Conservation (phyloP, 164 flowering plant genomes). For the Sextonia rubra region DNA sequence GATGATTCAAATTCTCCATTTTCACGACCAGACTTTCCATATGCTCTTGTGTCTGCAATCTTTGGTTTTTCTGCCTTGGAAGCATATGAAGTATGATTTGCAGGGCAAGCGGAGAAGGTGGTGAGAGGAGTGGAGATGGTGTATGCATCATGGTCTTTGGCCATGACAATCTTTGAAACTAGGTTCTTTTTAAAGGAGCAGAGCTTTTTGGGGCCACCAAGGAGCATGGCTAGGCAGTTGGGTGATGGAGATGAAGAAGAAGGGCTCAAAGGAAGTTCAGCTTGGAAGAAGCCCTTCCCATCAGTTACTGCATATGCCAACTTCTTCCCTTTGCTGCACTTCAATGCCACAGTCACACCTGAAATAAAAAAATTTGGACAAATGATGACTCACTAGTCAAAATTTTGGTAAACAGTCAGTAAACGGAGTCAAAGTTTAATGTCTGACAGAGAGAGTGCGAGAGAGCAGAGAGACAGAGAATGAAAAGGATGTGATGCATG, state of each 20-base stretch:
- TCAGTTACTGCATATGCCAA: constrained; percentile 33
- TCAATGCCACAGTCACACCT: constrained; percentile 50
- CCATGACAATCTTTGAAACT: constrained; percentile 30
- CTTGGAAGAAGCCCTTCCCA: constrained; percentile 39
- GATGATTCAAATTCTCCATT: constrained; percentile 31
- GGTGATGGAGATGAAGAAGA: constrained; percentile 9
- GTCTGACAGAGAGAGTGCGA: neutral
- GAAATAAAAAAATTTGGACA: neutral
- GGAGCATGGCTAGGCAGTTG: constrained; percentile 54
- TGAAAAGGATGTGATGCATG: too few species aligned
- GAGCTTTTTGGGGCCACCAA: constrained; percentile 53
- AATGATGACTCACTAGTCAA: neutral
- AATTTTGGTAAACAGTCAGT: neutral
- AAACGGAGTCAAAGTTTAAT: too few species aligned
- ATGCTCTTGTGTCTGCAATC: neutral
- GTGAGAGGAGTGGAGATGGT: constrained; percentile 43
- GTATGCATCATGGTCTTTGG: constrained; percentile 21
- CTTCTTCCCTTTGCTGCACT: constrained; percentile 49
- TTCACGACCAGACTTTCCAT: constrained; percentile 14
- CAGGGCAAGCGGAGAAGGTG: constrained; percentile 40
- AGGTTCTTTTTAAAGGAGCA: constrained; percentile 29
- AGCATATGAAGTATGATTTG: neutral
- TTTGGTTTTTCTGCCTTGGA: neutral
- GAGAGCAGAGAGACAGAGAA: neutral
- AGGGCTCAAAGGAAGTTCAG: constrained; percentile 29